These are phyloP conservation scores for Karstenula rhodostoma DNA, from an alignment of 2,329 filamentous ascomycete species.

Conservation along the genomic window DNA sequence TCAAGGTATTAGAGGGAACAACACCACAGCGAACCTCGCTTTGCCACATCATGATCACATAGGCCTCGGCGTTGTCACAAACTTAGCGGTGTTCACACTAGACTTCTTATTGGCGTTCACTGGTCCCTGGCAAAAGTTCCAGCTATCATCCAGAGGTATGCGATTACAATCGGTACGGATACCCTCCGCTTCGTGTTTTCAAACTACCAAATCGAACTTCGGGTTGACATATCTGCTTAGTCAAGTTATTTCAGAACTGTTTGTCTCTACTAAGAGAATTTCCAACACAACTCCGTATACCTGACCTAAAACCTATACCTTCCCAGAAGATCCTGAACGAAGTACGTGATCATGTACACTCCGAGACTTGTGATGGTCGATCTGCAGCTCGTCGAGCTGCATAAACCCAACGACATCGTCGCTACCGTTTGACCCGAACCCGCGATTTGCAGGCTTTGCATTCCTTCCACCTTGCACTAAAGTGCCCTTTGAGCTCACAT, in stretches of 20 bases:
- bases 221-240: neutral
- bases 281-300: too few relatives aligned
- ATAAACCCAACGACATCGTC: too few relatives aligned
- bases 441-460: too few relatives aligned
- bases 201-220: neutral
- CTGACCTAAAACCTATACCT: too few relatives aligned
- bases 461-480: too few relatives aligned
- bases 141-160: neutral
- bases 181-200: constrained; percentile 9
- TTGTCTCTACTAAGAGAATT: neutral
- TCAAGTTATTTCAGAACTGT: neutral
- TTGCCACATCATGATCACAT: neutral
- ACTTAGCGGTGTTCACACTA: neutral
- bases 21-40: neutral
- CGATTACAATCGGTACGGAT: neutral
- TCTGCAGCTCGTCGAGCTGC: too few relatives aligned
- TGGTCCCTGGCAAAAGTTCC: neutral
- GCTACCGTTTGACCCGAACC: too few relatives aligned
- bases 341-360: too few relatives aligned
- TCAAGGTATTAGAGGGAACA: neutral
- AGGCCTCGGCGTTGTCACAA: neutral
- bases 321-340: too few relatives aligned
- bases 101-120: constrained; percentile 1
- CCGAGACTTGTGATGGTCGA: too few relatives aligned
- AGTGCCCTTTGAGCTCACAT: too few relatives aligned